Base-by-base conservation (phyloP, 1,139 yeast genomes). In the Nadsonia starkeyi-henricii region DNA sequence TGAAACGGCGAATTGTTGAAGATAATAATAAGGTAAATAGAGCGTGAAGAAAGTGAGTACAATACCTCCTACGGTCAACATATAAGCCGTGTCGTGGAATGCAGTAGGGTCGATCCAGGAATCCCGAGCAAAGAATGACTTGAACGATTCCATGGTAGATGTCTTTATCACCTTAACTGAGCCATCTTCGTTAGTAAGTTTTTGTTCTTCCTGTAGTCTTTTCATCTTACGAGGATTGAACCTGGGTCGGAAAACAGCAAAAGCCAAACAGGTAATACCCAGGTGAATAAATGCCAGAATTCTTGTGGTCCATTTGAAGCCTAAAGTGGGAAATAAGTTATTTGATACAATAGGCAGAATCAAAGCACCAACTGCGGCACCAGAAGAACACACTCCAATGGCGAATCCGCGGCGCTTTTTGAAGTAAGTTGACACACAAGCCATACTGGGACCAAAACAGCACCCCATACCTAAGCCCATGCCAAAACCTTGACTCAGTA, bases 401-500 rank as follows among this genome's bases (percentile, higher is more conserved):
- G 82, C 85, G 28, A 77, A 62, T 0, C 79, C 74, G 50, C 81
- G 68, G 50, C 65, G 71, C 49, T 66, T 69, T 51, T 70, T 65
- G 60, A 79, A 81, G 65, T 75, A 81, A 53, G 76, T 81, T 3
- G 62, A 54, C 5, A 58, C 57, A 19, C 57, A 55, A 2, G 63
- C 57, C 39, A 61, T 54, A 0, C 58, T 52, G 2, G 55, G 53
- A 17, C 56, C 53, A 47, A 58, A 60, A 17, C 55, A 48, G 20
- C 59, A 53, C 0, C 81, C 81, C 7, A 75, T 52, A 0, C 84
- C 85, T 2, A 73, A 63, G 17, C 74, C 86, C 7, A 73, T 65
- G 26, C 74, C 63, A 1, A 78, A 58, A 7, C 83, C 78, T 59
- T 77, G 80, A 1, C 81, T 67, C 30, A 81, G 64, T 20, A 81